Evolutionary conservation across 1,284 basidiomycete species (phyloP).

Genomic region (Irpex sp.): DNA sequence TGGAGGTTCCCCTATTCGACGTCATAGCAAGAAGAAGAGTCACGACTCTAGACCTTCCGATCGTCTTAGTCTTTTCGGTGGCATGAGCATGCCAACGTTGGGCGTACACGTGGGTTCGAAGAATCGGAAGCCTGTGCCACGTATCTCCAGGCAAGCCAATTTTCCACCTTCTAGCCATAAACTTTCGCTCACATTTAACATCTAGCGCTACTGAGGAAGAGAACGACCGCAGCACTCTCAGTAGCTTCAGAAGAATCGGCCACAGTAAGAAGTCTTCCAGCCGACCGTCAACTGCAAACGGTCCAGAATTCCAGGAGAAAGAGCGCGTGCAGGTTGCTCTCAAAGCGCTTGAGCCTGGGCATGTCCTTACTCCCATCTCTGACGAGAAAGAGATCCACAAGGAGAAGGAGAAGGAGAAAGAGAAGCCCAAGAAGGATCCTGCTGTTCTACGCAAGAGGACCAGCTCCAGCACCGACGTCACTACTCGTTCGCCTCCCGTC

Average conservation of each 20-base stretch:
- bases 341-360: not conserved
- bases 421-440: slow-evolving; percentile 23
- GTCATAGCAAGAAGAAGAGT: slow-evolving; percentile 49
- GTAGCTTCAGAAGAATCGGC: slow-evolving; percentile 12
- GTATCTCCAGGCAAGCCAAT: slow-evolving; percentile 50
- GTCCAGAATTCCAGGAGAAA: slow-evolving; percentile 15
- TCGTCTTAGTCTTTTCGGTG: slow-evolving; percentile 77
- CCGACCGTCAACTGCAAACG: slow-evolving; percentile 37
- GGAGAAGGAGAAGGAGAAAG: slow-evolving; percentile 17
- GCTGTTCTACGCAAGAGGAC: slow-evolving; percentile 49
- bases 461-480: slow-evolving; percentile 31
- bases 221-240: not conserved
- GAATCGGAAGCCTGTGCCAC: slow-evolving; percentile 77
- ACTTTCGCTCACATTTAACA: not conserved
- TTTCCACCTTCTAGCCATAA: not conserved
- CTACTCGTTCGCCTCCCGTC: slow-evolving; percentile 8
- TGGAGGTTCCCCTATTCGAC: slow-evolving; percentile 23
- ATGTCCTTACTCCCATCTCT: not conserved
- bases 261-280: slow-evolving; percentile 31
- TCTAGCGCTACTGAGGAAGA: not conserved
- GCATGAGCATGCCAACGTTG: slow-evolving; percentile 45
- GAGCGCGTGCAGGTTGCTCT: slow-evolving; percentile 17
- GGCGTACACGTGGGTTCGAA: slow-evolving; percentile 41
- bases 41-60: slow-evolving; percentile 53
- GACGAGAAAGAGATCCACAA: slow-evolving; percentile 2